Conservation (phyloP, 192 early-diverging fungal genomes). For the Linnemannia elongata region DNA sequence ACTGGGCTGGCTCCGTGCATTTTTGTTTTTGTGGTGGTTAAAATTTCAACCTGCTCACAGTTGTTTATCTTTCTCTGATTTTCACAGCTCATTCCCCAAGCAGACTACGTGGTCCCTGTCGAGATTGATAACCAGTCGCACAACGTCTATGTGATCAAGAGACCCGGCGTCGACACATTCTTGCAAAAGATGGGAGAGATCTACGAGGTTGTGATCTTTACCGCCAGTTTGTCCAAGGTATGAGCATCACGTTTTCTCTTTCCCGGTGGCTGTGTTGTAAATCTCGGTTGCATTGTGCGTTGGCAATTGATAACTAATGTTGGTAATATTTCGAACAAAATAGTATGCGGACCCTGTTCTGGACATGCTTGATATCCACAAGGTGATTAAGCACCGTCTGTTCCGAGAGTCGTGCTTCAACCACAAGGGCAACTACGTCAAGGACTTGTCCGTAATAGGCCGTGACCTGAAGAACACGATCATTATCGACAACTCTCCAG, state of each 20-base stretch:
- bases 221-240: slow-evolving; percentile 92
- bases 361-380: slow-evolving; percentile 88
- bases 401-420: slow-evolving; percentile 97
- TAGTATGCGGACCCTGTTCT: slow-evolving; percentile 99
- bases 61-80: neutral
- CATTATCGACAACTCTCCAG: slow-evolving; percentile 97
- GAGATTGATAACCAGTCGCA: slow-evolving; percentile 92
- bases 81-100: slow-evolving; percentile 66
- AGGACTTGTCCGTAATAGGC: slow-evolving; percentile 93
- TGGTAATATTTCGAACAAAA: slow-evolving; percentile 7
- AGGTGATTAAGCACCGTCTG: slow-evolving; percentile 91
- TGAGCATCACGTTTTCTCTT: neutral
- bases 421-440: slow-evolving; percentile 97
- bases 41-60: neutral
- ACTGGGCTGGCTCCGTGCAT: neutral
- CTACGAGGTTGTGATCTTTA: slow-evolving; percentile 96
- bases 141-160: slow-evolving; percentile 96
- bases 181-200: slow-evolving; percentile 86
- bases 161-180: slow-evolving; percentile 96
- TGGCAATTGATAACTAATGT: neutral
- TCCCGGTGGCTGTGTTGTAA: neutral
- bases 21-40: neutral
- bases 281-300: neutral
- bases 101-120: slow-evolving; percentile 94
- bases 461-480: slow-evolving; percentile 86